Conservation (phyloP, 2,329 filamentous ascomycete genomes). For the Neonectria coccinea region DNA sequence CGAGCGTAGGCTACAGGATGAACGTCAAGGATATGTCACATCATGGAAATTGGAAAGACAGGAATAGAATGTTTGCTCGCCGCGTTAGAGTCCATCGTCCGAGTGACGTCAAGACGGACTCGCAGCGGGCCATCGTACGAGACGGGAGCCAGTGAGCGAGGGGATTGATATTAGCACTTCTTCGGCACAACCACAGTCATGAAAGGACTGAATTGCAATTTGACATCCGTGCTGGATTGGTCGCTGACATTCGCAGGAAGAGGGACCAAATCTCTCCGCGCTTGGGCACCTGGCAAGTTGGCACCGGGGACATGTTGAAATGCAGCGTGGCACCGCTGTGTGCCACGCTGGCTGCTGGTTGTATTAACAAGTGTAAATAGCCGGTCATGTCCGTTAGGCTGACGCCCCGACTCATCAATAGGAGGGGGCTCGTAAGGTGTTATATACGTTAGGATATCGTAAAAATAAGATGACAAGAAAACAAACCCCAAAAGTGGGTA, state of each 20-base stretch:
- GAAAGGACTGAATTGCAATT: constrained; percentile 91
- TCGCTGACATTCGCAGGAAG: constrained; percentile 4
- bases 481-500: constrained; percentile 31
- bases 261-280: background rate
- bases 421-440: constrained; percentile 33
- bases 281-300: background rate
- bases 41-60: background rate
- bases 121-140: constrained; percentile 43
- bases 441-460: constrained; percentile 49
- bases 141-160: constrained; percentile 48
- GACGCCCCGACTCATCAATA: constrained; percentile 24
- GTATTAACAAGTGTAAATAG: constrained; percentile 45
- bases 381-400: constrained; percentile 29
- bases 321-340: constrained; percentile 31
- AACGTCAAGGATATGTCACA: constrained; percentile 26
- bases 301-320: constrained; percentile 31
- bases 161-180: constrained; percentile 87
- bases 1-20: background rate
- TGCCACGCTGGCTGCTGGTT: constrained; percentile 34
- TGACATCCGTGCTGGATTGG: constrained; percentile 92
- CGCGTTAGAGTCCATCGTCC: constrained; percentile 36
- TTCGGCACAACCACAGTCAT: constrained; percentile 98
- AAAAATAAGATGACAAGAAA: constrained; percentile 39
- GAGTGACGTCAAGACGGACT: constrained; percentile 29
- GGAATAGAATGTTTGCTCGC: constrained; percentile 46